phyloP scores from a whole-genome alignment of 495 filamentous ascomycete species.

The Diplogelasinospora grovesii region DNA sequence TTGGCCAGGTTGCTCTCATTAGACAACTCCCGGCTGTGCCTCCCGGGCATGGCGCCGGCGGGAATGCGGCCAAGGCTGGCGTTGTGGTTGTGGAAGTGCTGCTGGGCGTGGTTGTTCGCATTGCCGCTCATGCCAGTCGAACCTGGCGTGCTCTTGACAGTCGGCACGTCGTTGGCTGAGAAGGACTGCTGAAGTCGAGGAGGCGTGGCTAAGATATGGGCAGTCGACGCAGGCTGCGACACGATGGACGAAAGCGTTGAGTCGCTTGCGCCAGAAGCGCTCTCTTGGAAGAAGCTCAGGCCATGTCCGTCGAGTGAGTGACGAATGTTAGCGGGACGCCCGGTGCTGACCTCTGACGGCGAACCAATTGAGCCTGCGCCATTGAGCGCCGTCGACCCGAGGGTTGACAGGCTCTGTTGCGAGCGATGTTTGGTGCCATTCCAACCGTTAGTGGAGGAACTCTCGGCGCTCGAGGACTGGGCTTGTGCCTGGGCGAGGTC shows the following conservation, averaged over 20 bases:
- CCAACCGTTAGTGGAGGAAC: conserved; percentile 49
- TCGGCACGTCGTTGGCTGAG: conserved; percentile 86
- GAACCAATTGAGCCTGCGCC: conserved; percentile 26
- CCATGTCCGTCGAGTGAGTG: conserved; percentile 51
- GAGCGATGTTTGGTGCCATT: conserved; percentile 63
- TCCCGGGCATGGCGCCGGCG: conserved; percentile 49
- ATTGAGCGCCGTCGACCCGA: conserved; percentile 34
- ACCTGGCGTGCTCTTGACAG: conserved; percentile 53
- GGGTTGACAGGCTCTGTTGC: conserved; percentile 76
- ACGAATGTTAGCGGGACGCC: conserved; percentile 41
- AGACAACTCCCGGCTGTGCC: conserved; percentile 62
- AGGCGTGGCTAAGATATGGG: conserved; percentile 43
- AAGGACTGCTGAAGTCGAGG: conserved; percentile 79
- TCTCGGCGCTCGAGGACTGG: conserved; percentile 58
- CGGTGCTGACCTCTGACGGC: conserved; percentile 29
- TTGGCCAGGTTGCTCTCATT: conserved; percentile 33
- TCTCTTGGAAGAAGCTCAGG: conserved; percentile 25
- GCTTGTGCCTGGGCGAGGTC: conserved; percentile 76
- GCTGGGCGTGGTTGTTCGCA: conserved; percentile 64
- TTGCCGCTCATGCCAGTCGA: conserved; percentile 25
- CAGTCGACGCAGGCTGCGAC: conserved; percentile 31
- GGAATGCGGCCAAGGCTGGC: conserved; percentile 74
- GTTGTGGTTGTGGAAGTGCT: conserved; percentile 78
- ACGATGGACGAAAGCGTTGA: conserved; percentile 21
- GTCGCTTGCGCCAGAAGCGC: conserved; percentile 17